Conservation (phyloP, 108 stramenopile species). For the Skeletonema menzelii region DNA sequence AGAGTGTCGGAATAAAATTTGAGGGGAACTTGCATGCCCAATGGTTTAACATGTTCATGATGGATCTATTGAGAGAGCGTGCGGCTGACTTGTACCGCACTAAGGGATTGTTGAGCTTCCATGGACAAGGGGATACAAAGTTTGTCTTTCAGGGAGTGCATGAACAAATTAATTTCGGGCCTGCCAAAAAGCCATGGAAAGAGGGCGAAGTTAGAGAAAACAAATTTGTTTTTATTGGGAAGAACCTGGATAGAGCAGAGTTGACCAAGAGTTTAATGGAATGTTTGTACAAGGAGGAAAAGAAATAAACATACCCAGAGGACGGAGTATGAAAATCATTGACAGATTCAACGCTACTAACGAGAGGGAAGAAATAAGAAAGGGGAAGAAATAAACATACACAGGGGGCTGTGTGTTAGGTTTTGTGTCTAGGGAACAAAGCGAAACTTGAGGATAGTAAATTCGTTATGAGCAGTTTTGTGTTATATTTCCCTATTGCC, state of each 20-base stretch:
- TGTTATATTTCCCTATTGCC: neutral
- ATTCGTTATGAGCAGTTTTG: neutral
- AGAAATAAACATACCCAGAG: constrained; percentile 1
- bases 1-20: constrained; percentile 87
- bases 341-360: neutral
- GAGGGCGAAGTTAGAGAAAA: constrained; percentile 76
- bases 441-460: neutral
- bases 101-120: constrained; percentile 92
- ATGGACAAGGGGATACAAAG: constrained; percentile 92
- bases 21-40: constrained; percentile 89
- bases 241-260: constrained; percentile 85
- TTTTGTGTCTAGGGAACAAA: neutral
- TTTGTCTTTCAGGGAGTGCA: constrained; percentile 98
- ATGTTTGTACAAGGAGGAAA: constrained; percentile 87
- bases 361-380: too few species aligned
- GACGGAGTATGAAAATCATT: neutral
- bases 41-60: constrained; percentile 98
- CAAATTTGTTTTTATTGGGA: constrained; percentile 97
- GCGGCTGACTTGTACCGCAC: constrained; percentile 93
- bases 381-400: too few species aligned
- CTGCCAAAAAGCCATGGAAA: constrained; percentile 86
- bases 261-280: constrained; percentile 88
- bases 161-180: constrained; percentile 97
- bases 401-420: too few species aligned
- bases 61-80: constrained; percentile 87